These are phyloP conservation scores for Phascolomyces articulosus DNA, from an alignment of 371 early-diverging fungal species.

Conservation along the genomic window DNA sequence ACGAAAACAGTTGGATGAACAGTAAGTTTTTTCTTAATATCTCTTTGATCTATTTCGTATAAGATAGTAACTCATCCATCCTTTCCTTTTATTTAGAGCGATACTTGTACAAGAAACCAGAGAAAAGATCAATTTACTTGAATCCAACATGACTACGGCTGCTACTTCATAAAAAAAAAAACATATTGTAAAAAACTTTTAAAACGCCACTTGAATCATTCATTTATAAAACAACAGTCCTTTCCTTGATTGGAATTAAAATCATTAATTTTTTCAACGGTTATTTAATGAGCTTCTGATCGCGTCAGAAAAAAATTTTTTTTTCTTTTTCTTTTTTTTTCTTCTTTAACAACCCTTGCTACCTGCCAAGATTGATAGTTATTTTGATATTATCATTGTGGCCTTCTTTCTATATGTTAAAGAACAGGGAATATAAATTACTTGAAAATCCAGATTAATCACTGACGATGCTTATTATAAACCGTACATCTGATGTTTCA, in stretches of 20 bases:
- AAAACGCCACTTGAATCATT: not conserved
- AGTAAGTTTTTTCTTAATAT: not conserved
- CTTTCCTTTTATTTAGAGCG: too few species aligned
- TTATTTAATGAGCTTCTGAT: not conserved
- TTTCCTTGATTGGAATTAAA: too few species aligned
- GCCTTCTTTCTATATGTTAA: constrained; percentile 21
- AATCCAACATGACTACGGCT: not conserved
- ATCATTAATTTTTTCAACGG: not conserved
- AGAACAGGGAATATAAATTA: constrained; percentile 32
- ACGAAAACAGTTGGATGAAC: not conserved
- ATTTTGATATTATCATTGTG: constrained; percentile 20
- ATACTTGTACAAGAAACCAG: constrained; percentile 4
- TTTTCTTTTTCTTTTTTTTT: constrained; percentile 7
- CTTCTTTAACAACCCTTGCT: constrained; percentile 33
- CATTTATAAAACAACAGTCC: not conserved
- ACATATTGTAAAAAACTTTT: not conserved
- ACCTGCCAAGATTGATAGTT: constrained; percentile 32
- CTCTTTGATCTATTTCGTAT: not conserved
- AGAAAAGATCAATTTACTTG: not conserved
- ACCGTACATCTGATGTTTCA: constrained; percentile 41
- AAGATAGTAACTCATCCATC: not conserved
- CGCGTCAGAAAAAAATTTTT: not conserved
- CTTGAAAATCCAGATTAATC: constrained; percentile 38
- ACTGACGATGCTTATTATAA: constrained; percentile 28
- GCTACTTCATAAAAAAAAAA: not conserved